Base-by-base conservation (phyloP, 2,329 filamentous ascomycete genomes). In the Aaosphaeria arxii region DNA sequence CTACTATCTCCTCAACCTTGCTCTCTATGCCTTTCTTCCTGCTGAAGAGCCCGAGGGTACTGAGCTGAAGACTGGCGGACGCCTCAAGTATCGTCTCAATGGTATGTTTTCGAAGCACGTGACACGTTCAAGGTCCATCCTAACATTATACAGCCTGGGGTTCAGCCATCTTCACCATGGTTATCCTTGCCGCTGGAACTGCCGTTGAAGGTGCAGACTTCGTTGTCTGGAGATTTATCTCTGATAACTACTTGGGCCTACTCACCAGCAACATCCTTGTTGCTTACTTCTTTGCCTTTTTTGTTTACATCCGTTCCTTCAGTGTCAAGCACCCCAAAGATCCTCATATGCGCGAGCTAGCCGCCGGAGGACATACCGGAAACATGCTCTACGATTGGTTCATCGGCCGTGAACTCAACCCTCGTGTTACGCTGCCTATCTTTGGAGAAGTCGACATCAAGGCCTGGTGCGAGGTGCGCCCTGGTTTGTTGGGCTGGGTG, bases 341-440 rank as follows among this genome's bases (percentile, higher is more conserved):
- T 67, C 76, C 80, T 9, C 79, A 86, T 42, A 76, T 81, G 53
- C 88, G 91, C 38, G 86, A 94, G 67, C 80, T 97, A 6, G 91
- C 91, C 0, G 82, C 83, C 1, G 91, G 91, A 40, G 91, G 91
- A 11, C 82, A 88, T 64, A 85, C 84, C 1, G 91, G 91, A 49
- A 96, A 95, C 70, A 74, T 90, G 54, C 72, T 96, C 35, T 96
- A 97, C 70, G 92, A 97, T 72, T 97, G 90, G 84, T 97, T 91
- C 74, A 96, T 97, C 56, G 92, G 92, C 17, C 88, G 92, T 30
- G 92, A 97, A 71, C 84, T 97, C 51, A 97, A 97, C 73, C 92
- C 92, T 3, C 89, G 91, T 43, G 71, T 95, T 50, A 83, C 79
- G 0, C 74, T 96, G 28, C 91, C 91, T 2, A 69, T 95, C 43